Percentiles rank a stretch among this genome's conserved stretches.
Evolutionary conservation across 768 basidiomycete species (phyloP).

Genomic region (Sporobolomyces phaffii): DNA sequence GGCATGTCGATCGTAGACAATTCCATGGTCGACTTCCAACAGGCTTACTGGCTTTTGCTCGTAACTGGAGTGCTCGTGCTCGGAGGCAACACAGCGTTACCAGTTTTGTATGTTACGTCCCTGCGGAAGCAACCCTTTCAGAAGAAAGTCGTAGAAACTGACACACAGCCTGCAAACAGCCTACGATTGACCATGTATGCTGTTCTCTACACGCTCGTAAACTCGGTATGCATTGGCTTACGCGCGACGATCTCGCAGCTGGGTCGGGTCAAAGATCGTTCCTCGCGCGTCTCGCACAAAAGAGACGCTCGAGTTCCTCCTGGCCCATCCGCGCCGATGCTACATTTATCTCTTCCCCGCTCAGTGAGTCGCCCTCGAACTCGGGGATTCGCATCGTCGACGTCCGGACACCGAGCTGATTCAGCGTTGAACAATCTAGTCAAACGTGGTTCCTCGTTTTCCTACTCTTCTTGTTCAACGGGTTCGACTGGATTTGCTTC

Average conservation of each 20-base stretch:
- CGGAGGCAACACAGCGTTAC: slow-evolving; percentile 84
- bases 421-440: not conserved
- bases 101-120: slow-evolving; percentile 55
- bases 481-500: slow-evolving; percentile 82
- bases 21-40: slow-evolving; percentile 87
- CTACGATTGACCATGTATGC: slow-evolving; percentile 75
- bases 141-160: not conserved
- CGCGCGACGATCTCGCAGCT: no score
- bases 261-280: slow-evolving; percentile 62
- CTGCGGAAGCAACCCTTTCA: no score
- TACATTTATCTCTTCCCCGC: slow-evolving; percentile 42
- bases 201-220: no score
- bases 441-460: slow-evolving; percentile 41
- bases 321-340: slow-evolving; percentile 78
- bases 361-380: not conserved
- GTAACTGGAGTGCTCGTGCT: slow-evolving; percentile 65
- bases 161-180: slow-evolving; percentile 48
- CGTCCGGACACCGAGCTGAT: no score
- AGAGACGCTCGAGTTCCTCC: slow-evolving; percentile 81
- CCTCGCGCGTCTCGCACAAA: slow-evolving; percentile 57
- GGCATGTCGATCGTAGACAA: slow-evolving; percentile 62
- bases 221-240: no score
- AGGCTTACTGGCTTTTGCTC: slow-evolving; percentile 51
- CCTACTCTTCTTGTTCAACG: slow-evolving; percentile 35
- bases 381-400: no score